phyloP scores from a whole-genome alignment of 2,329 filamentous ascomycete genomes.

The Colletotrichum destructivum region DNA sequence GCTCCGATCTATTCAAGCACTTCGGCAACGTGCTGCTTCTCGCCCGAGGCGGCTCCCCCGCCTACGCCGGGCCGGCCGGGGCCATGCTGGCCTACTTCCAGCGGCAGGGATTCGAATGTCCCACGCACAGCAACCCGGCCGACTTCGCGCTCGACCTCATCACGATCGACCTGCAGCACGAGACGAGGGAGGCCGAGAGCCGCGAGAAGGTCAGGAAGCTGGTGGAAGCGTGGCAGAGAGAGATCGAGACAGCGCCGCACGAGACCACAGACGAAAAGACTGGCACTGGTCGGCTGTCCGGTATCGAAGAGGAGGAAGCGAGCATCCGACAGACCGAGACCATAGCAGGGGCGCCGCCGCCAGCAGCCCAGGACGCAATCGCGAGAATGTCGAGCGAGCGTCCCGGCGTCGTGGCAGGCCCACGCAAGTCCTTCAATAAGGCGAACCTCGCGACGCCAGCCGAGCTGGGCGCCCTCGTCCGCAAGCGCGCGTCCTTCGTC shows the following conservation, averaged over 20 bases:
- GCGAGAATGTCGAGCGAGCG: slow-evolving; percentile 12
- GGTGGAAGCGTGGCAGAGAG: slow-evolving; percentile 70
- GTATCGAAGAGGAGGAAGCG: slow-evolving; percentile 49
- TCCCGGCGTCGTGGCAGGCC: slow-evolving; percentile 43
- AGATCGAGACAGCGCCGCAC: slow-evolving; percentile 19
- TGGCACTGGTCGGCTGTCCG: slow-evolving; percentile 46
- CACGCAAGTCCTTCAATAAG: slow-evolving; percentile 60
- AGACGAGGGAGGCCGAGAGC: slow-evolving; percentile 72
- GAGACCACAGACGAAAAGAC: slow-evolving; percentile 35
- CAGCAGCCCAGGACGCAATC: neutral
- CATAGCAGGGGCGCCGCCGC: no score
- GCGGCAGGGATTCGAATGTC: slow-evolving; percentile 74
- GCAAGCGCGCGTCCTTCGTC: slow-evolving; percentile 73
- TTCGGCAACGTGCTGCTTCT: slow-evolving; percentile 82
- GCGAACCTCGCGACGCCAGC: slow-evolving; percentile 75
- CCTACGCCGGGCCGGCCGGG: slow-evolving; percentile 75
- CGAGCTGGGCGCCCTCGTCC: slow-evolving; percentile 78
- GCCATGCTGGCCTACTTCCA: slow-evolving; percentile 78
- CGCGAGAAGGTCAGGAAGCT: slow-evolving; percentile 73
- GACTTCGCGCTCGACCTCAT: slow-evolving; percentile 85
- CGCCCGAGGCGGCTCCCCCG: slow-evolving; percentile 77
- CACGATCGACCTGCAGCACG: slow-evolving; percentile 80
- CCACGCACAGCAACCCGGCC: slow-evolving; percentile 80
- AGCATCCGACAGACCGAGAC: neutral
- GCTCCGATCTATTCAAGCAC: slow-evolving; percentile 79